These are phyloP conservation scores for Sutorius eximius DNA, from an alignment of 1,284 basidiomycete genomes.

Conservation along the genomic window DNA sequence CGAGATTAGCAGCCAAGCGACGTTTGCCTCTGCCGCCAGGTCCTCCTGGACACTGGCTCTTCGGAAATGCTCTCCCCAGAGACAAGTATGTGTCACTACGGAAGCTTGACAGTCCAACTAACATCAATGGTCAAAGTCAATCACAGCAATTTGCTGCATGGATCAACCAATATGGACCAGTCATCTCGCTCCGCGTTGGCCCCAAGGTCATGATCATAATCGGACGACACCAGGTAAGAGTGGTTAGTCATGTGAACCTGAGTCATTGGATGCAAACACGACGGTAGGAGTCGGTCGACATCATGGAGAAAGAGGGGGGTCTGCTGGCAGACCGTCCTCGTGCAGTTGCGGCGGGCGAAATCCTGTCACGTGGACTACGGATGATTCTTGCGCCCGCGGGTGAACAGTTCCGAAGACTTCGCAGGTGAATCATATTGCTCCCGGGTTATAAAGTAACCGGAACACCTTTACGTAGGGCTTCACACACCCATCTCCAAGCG, in stretches of 20 bases:
- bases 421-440: conserved; percentile 22
- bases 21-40: conserved; percentile 33
- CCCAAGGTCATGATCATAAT: conserved; percentile 35
- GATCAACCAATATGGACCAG: conserved; percentile 39
- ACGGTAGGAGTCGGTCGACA: conserved; percentile 46
- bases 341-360: conserved; percentile 32
- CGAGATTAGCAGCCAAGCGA: conserved; percentile 4
- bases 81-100: conserved; percentile 21
- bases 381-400: conserved; percentile 36
- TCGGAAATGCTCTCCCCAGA: conserved; percentile 28
- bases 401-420: conserved; percentile 36
- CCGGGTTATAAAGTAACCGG: neutral
- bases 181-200: conserved; percentile 38
- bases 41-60: conserved; percentile 35
- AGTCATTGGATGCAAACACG: neutral
- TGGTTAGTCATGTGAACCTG: neutral
- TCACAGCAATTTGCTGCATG: conserved; percentile 37
- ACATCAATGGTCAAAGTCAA: conserved; percentile 21
- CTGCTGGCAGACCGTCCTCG: conserved; percentile 36
- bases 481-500: conserved; percentile 42
- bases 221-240: conserved; percentile 35
- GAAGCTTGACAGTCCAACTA: neutral
- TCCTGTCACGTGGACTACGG: conserved; percentile 32
- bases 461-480: conserved; percentile 25
- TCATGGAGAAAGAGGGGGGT: conserved; percentile 38